Conservation (phyloP, 208 protist genomes). For the Trypanosoma conorhini region DNA sequence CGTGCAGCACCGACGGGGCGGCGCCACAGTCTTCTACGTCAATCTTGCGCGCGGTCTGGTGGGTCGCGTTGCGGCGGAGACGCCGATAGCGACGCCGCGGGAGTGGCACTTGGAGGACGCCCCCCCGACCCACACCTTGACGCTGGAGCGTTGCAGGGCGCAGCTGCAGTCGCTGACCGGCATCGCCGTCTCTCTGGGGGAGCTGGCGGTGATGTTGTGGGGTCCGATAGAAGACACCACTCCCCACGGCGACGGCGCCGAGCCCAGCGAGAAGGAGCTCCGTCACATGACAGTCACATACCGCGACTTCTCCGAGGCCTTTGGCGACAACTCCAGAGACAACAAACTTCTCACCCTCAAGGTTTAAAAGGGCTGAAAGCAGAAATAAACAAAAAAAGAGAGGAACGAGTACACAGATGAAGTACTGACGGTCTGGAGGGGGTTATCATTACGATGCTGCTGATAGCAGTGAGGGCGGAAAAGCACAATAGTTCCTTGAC, state of each 20-base stretch:
- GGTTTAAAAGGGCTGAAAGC: constrained; percentile 45
- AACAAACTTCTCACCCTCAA: constrained; percentile 50
- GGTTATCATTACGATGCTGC: background rate
- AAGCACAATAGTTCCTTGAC: background rate
- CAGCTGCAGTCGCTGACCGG: constrained; percentile 72
- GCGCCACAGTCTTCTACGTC: constrained; percentile 79
- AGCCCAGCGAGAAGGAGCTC: constrained; percentile 14
- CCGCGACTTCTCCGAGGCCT: constrained; percentile 63
- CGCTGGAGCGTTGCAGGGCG: constrained; percentile 54
- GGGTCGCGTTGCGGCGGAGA: constrained; percentile 35
- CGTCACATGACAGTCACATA: constrained; percentile 42
- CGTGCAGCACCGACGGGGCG: constrained; percentile 57
- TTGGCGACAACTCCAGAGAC: constrained; percentile 52
- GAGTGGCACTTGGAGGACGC: constrained; percentile 47
- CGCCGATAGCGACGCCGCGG: constrained; percentile 28
- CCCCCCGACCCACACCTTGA: constrained; percentile 37
- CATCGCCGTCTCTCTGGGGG: constrained; percentile 47
- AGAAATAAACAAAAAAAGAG: constrained; percentile 12
- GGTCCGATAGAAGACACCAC: constrained; percentile 24
- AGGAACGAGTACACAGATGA: background rate
- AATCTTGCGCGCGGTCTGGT: constrained; percentile 62
- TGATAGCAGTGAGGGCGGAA: background rate
- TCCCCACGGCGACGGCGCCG: constrained; percentile 5
- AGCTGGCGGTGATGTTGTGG: constrained; percentile 73
- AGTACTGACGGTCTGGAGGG: background rate